Conservation (phyloP, 1,139 yeast genomes). For the Fermentozyma sake region DNA sequence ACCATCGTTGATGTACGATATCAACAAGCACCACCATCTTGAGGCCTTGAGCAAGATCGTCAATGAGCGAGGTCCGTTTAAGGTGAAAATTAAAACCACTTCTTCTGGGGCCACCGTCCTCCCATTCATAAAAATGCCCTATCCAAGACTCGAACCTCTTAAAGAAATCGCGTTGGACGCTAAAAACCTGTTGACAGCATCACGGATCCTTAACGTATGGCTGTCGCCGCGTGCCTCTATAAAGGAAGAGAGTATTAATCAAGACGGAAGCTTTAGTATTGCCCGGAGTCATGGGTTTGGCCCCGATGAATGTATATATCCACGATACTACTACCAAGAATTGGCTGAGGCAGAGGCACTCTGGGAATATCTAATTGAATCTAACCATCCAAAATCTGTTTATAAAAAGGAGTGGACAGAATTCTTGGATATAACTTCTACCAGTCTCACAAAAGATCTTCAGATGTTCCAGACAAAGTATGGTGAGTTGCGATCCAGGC, state of each 20-base stretch:
- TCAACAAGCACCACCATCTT: constrained; percentile 27
- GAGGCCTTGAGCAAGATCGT: constrained; percentile 16
- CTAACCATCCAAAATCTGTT: neutral
- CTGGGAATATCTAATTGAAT: constrained; percentile 30
- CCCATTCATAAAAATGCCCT: constrained; percentile 29
- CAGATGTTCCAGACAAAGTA: constrained; percentile 14
- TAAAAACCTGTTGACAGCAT: constrained; percentile 23
- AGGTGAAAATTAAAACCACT: constrained; percentile 27
- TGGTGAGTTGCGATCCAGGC: constrained; percentile 9
- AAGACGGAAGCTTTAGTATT: constrained; percentile 27
- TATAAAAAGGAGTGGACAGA: constrained; percentile 20
- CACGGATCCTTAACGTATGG: constrained; percentile 28
- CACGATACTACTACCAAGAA: constrained; percentile 25
- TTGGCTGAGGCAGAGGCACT: constrained; percentile 27
- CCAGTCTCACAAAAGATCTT: constrained; percentile 8
- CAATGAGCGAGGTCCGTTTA: constrained; percentile 34
- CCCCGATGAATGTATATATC: constrained; percentile 22
- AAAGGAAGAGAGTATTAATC: constrained; percentile 10
- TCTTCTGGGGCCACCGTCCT: constrained; percentile 30
- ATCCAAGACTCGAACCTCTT: constrained; percentile 14
- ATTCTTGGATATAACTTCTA: constrained; percentile 17
- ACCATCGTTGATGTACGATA: constrained; percentile 33
- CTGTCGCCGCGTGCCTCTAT: constrained; percentile 9
- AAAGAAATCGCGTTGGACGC: constrained; percentile 29
- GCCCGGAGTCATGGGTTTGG: constrained; percentile 29